Percentiles rank a stretch among this genome's conserved stretches.
phyloP scores from a whole-genome alignment of 495 filamentous ascomycete genomes.

The Platismatia glauca region DNA sequence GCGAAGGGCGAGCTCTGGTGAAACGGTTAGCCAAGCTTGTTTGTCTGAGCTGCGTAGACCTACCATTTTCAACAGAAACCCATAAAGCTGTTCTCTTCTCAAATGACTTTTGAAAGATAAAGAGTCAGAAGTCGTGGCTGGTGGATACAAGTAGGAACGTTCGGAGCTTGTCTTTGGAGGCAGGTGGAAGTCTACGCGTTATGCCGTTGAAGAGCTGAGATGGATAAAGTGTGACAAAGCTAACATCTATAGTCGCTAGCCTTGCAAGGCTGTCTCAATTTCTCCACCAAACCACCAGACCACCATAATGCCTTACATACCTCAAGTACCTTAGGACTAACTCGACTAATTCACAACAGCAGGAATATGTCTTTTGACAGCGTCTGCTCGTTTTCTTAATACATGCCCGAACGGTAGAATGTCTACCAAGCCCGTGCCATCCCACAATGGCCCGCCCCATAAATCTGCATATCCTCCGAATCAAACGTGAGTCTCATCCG shows the following conservation, averaged over 20 bases:
- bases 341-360: no score
- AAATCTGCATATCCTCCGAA: slow-evolving; percentile 43
- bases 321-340: no score
- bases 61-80: slow-evolving; percentile 10
- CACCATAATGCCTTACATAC: no score
- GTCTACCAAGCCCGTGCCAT: slow-evolving; percentile 33
- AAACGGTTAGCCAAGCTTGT: slow-evolving; percentile 6
- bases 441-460: slow-evolving; percentile 32
- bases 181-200: slow-evolving; percentile 9
- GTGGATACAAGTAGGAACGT: not conserved
- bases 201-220: not conserved
- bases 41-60: not conserved
- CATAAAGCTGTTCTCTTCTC: not conserved
- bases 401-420: slow-evolving; percentile 22
- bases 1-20: slow-evolving; percentile 68
- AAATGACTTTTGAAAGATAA: not conserved
- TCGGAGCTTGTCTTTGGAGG: not conserved
- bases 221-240: not conserved
- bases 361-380: not conserved
- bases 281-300: not conserved
- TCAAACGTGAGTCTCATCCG: slow-evolving; percentile 53
- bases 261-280: not conserved
- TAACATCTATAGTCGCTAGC: not conserved
- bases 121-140: not conserved
- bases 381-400: not conserved